Conservation (phyloP, 1,284 basidiomycete species). For the Leccinum pachyderme region DNA sequence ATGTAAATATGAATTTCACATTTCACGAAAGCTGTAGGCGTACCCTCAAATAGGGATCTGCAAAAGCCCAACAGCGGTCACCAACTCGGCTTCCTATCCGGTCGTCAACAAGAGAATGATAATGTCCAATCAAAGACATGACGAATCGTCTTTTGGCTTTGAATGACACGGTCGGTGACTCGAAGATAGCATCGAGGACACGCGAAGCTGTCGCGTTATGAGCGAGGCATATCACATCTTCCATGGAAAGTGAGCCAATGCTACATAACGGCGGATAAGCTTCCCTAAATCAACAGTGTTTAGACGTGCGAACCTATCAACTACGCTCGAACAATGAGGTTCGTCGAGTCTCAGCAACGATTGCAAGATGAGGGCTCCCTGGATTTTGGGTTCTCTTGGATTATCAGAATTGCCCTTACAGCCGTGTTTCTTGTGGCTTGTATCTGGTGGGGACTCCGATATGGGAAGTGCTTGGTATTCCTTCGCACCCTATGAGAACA, state of each 20-base stretch:
- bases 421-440: constrained; percentile 14
- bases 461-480: constrained; percentile 33
- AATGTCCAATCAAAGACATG: constrained; percentile 72
- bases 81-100: constrained; percentile 86
- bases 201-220: constrained; percentile 77
- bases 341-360: constrained; percentile 68
- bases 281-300: constrained; percentile 4
- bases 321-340: constrained; percentile 63
- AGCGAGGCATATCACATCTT: constrained; percentile 65
- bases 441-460: constrained; percentile 11
- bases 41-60: constrained; percentile 89
- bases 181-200: constrained; percentile 76
- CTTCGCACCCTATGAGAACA: constrained; percentile 28
- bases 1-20: constrained; percentile 9
- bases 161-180: constrained; percentile 61
- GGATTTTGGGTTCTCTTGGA: constrained; percentile 65
- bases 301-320: constrained; percentile 56
- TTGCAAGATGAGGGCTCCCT: constrained; percentile 85
- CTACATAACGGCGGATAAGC: constrained; percentile 38
- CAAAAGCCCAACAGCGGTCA: constrained; percentile 82
- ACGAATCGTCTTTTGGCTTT: constrained; percentile 74
- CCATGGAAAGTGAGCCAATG: constrained; percentile 55
- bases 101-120: constrained; percentile 78
- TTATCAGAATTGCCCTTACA: constrained; percentile 29
- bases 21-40: constrained; percentile 19